phyloP scores from a whole-genome alignment of 169 alveolate species.

The Plasmodium chabaudi region DNA sequence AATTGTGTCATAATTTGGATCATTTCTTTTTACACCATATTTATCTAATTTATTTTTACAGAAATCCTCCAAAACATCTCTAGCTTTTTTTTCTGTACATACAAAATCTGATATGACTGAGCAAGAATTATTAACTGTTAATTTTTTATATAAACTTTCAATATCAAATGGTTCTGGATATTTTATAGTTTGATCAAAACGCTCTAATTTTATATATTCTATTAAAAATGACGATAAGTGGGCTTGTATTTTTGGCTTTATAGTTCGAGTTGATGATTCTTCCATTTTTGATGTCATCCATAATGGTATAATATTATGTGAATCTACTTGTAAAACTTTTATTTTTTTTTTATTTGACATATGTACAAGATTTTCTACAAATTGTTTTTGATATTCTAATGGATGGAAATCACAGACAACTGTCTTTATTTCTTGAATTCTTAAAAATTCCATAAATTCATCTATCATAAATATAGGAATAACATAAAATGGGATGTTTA shows the following conservation, averaged over 20 bases:
- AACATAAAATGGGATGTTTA: slow-evolving; percentile 74
- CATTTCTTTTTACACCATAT: slow-evolving; percentile 39
- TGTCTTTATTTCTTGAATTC: slow-evolving; percentile 27
- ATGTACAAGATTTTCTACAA: slow-evolving; percentile 20
- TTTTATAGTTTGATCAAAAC: slow-evolving; percentile 23
- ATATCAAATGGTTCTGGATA: slow-evolving; percentile 64
- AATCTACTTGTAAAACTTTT: slow-evolving; percentile 79
- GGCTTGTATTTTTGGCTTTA: slow-evolving; percentile 64
- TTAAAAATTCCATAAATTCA: slow-evolving; percentile 59
- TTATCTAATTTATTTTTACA: slow-evolving; percentile 33
- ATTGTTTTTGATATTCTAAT: slow-evolving; percentile 13
- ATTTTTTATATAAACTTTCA: slow-evolving; percentile 17
- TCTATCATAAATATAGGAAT: slow-evolving; percentile 56
- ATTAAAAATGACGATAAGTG: slow-evolving; percentile 36
- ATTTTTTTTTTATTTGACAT: slow-evolving; percentile 42
- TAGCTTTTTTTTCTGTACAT: slow-evolving; percentile 45
- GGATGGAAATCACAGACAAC: slow-evolving; percentile 58
- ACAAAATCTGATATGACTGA: slow-evolving; percentile 26
- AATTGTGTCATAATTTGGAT: slow-evolving; percentile 34
- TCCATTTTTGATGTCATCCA: slow-evolving; percentile 80
- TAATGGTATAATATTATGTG: slow-evolving; percentile 79
- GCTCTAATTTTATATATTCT: slow-evolving; percentile 33
- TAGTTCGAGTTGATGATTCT: slow-evolving; percentile 72
- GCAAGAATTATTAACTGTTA: slow-evolving; percentile 26
- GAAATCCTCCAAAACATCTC: slow-evolving; percentile 20